Base-by-base conservation (phyloP, 306 rosid genomes). In the Arachis stenosperma region DNA sequence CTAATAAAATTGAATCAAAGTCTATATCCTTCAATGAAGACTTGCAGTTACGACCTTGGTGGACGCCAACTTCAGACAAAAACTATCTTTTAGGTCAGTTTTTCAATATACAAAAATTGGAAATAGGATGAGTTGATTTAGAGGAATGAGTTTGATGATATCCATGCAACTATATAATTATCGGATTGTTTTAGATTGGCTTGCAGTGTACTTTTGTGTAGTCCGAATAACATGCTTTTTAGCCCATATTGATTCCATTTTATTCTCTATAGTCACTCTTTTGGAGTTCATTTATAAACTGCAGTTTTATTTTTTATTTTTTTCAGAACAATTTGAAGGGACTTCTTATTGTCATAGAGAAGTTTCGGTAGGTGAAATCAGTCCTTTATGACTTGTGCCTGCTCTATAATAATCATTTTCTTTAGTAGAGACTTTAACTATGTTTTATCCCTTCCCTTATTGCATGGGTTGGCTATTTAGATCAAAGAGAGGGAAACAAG, bases 1-100 rank as follows among this genome's bases (percentile, higher is more conserved):
- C 93, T 58, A 87, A 84, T 65, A 97, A 90, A 83, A 82, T 95
- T 81, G 92, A 92, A 65, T 84, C 96, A 13, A 88, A 92, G 71
- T 86, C 97, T 75, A 65, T 92, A 85, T 87, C 97, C 69, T 95
- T 90, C 78, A 92, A 90, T 81, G 98, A 95, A 84, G 97, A 95
- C 77, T 69, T 86, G 88, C 84, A 87, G 79, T 57, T 91, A 55
- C 89, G 99, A 36, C 99, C 98, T 15, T 95, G 99, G 97, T 95
- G 99, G 99, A 78, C 96, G 6, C 99, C 98, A 71, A 87, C 88
- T 30, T 61, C 88, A n/a, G 99, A 90, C 69, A 84, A 85, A 78
- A 95, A 92, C 80, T 90, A 90, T 83, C 99, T 90, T 76, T 80
- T 92, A 83, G 99, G 99, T 95, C 43, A 72, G 84, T 79, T 63